Evolutionary conservation across 768 basidiomycete genomes (phyloP).

Genomic region (Mycena galopus): DNA sequence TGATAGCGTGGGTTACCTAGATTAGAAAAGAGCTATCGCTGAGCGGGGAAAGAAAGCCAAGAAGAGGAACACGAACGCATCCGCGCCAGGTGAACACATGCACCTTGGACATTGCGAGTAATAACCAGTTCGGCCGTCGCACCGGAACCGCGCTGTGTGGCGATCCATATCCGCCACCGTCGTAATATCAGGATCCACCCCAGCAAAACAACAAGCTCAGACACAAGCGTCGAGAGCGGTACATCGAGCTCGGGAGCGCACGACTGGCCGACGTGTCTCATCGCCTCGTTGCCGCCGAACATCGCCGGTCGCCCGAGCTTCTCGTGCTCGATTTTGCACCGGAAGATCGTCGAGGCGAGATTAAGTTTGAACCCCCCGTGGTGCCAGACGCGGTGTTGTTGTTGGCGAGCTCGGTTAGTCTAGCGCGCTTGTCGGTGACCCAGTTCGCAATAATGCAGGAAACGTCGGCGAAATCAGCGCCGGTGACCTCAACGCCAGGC

Average conservation of each 20-base stretch:
- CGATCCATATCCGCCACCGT: slow-evolving; percentile 16
- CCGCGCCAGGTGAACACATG: slow-evolving; percentile 18
- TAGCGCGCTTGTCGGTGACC: neutral
- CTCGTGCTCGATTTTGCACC: too few relatives aligned
- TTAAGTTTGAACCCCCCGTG: neutral
- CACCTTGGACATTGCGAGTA: neutral
- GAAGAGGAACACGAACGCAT: neutral
- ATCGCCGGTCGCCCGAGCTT: too few relatives aligned
- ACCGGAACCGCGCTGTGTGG: neutral
- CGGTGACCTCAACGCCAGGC: too few relatives aligned
- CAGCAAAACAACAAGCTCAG: neutral
- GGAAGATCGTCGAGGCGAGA: too few relatives aligned
- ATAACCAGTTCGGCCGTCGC: neutral
- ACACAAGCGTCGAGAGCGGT: too few relatives aligned
- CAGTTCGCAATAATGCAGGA: neutral
- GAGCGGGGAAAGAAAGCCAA: neutral
- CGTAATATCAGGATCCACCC: neutral
- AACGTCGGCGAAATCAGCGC: too few relatives aligned
- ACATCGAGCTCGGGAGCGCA: too few relatives aligned
- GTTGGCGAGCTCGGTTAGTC: neutral
- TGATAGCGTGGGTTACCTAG: too few relatives aligned
- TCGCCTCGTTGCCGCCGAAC: too few relatives aligned
- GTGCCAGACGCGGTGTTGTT: neutral
- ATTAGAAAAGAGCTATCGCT: neutral
- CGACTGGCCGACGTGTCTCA: too few relatives aligned